phyloP scores from a whole-genome alignment of 345 rosid species.

The Erysimum cheiranthoides region DNA sequence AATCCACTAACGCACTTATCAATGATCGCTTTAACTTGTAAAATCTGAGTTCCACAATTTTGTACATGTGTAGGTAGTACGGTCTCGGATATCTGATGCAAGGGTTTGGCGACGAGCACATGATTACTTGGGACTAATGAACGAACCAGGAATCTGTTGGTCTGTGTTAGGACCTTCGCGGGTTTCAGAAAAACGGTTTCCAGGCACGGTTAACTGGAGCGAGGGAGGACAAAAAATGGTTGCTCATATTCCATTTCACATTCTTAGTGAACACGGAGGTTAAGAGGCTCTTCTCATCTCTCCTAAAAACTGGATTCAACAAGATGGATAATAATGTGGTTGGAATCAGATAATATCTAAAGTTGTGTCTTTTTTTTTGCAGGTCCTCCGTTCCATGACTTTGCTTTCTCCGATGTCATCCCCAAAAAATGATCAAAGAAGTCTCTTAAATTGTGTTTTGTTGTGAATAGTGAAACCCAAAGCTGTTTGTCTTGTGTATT shows the following conservation, averaged over 20 bases:
- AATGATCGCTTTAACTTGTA: not conserved
- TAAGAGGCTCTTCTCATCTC: not conserved
- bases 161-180: conserved; percentile 81
- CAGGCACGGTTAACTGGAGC: conserved; percentile 86
- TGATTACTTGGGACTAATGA: conserved; percentile 86
- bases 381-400: conserved; percentile 97
- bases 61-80: conserved; percentile 62
- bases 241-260: conserved; percentile 81
- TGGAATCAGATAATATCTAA: not conserved
- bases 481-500: not conserved
- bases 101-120: conserved; percentile 85
- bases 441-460: not conserved
- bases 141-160: conserved; percentile 77
- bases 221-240: conserved; percentile 72
- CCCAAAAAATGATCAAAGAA: conserved; percentile 42
- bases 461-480: conserved; percentile 27
- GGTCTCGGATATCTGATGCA: conserved; percentile 82
- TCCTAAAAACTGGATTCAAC: conserved; percentile 8
- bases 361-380: conserved; percentile 33
- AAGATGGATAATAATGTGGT: not conserved
- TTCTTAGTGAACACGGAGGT: conserved; percentile 89
- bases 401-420: conserved; percentile 68
- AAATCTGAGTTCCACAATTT: not conserved
- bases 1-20: not conserved
- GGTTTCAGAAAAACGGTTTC: conserved; percentile 57